A percentile compares a stretch with the other conserved stretches of the same genome.
Evolutionary conservation across 306 rosid genomes (phyloP).

Genomic region (Fagus sylvatica): DNA sequence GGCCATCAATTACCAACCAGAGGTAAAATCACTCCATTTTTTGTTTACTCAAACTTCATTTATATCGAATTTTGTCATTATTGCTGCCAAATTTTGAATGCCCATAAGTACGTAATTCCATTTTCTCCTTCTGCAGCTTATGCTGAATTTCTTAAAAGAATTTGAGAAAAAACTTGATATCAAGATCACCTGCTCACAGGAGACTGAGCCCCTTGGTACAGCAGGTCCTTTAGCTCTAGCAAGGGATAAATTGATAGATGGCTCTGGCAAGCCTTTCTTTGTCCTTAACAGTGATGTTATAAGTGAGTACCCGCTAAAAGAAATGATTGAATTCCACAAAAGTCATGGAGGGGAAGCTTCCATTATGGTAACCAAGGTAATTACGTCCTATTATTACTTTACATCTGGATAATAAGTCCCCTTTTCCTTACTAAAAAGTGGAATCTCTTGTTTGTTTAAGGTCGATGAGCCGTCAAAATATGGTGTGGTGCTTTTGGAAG

Average conservation of each 20-base stretch:
- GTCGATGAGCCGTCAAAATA: slow-evolving; percentile 98
- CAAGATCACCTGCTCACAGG: slow-evolving; percentile 98
- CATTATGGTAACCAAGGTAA: slow-evolving; percentile 98
- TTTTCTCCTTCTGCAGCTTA: slow-evolving; percentile 56
- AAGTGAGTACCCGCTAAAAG: slow-evolving; percentile 88
- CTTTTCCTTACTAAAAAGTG: not conserved
- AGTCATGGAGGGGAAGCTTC: slow-evolving; percentile 98
- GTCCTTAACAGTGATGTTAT: slow-evolving; percentile 99
- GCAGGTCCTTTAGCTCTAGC: slow-evolving; percentile 99
- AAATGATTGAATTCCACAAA: slow-evolving; percentile 90
- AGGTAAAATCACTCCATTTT: slow-evolving; percentile 47
- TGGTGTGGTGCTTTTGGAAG: slow-evolving; percentile 96
- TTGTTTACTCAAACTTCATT: not conserved
- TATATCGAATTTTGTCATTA: slow-evolving; percentile 21
- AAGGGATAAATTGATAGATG: slow-evolving; percentile 82
- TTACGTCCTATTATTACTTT: slow-evolving; percentile 26
- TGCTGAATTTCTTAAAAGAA: slow-evolving; percentile 94
- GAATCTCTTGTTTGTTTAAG: slow-evolving; percentile 29
- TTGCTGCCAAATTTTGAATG: slow-evolving; percentile 23
- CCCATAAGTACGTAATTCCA: not conserved
- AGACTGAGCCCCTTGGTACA: slow-evolving; percentile 97
- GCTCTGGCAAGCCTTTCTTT: slow-evolving; percentile 89
- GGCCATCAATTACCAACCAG: slow-evolving; percentile 99
- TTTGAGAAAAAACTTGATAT: slow-evolving; percentile 86
- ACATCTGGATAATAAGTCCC: slow-evolving; percentile 7